Evolutionary conservation across 2,329 filamentous ascomycete species (phyloP).

Genomic region (Cercospora beticola): DNA sequence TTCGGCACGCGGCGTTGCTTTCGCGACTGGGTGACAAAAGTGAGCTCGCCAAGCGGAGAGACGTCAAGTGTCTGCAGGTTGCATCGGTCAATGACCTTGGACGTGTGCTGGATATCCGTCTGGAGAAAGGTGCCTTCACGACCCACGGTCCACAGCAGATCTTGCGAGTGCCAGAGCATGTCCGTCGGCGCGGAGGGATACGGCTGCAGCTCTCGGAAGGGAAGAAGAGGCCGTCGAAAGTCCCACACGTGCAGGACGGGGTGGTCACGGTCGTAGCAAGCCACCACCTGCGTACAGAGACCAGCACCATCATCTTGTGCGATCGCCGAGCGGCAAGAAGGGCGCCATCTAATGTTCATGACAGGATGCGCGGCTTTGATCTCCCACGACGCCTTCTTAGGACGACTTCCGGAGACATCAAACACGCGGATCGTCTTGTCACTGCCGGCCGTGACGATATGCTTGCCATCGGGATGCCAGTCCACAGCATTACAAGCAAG

Average conservation of each 20-base stretch:
- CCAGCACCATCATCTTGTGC: slow-evolving; percentile 53
- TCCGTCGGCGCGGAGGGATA: slow-evolving; percentile 58
- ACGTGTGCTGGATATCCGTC: slow-evolving; percentile 60
- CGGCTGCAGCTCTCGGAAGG: slow-evolving; percentile 60
- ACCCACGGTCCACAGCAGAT: slow-evolving; percentile 64
- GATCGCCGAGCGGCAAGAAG: slow-evolving; percentile 57
- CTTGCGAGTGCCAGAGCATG: slow-evolving; percentile 63
- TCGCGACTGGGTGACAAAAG: slow-evolving; percentile 55
- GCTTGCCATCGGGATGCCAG: slow-evolving; percentile 67
- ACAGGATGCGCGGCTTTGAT: slow-evolving; percentile 63
- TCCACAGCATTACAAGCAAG: slow-evolving; percentile 59
- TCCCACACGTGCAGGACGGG: slow-evolving; percentile 65
- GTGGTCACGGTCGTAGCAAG: slow-evolving; percentile 62
- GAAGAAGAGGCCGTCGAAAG: slow-evolving; percentile 60
- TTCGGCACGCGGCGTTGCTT: slow-evolving; percentile 40
- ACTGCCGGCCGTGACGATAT: slow-evolving; percentile 61
- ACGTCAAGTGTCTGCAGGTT: slow-evolving; percentile 58
- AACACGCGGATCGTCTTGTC: slow-evolving; percentile 64
- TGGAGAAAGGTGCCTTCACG: slow-evolving; percentile 62
- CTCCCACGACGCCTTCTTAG: slow-evolving; percentile 59
- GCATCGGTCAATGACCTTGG: slow-evolving; percentile 59
- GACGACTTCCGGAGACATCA: slow-evolving; percentile 59
- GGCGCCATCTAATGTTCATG: slow-evolving; percentile 62
- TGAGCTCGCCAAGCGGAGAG: slow-evolving; percentile 58
- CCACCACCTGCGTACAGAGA: slow-evolving; percentile 62